Conservation (phyloP, 1,284 basidiomycete species). For the Tausonia pullulans region DNA sequence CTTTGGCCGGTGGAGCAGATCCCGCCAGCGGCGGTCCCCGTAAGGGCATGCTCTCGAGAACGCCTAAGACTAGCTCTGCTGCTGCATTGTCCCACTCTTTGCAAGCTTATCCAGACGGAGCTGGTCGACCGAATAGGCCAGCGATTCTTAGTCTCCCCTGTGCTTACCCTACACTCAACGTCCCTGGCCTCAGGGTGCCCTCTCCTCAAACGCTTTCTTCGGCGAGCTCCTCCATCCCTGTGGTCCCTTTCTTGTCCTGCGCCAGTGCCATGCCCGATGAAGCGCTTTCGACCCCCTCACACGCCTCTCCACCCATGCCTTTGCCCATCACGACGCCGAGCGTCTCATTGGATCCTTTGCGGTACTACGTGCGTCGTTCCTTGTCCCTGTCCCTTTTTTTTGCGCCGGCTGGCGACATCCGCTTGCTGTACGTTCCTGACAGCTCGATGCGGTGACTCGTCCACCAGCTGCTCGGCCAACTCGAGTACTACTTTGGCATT, state of each 20-base stretch:
- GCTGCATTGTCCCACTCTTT: too few species aligned
- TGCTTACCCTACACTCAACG: neutral
- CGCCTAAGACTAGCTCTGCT: too few species aligned
- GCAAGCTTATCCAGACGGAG: neutral
- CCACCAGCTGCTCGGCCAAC: constrained; percentile 30
- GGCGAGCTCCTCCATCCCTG: too few species aligned
- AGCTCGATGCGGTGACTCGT: neutral
- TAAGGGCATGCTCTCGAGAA: too few species aligned
- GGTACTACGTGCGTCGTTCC: constrained; percentile 45
- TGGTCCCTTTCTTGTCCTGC: too few species aligned
- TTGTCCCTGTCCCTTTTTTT: neutral
- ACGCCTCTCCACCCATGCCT: constrained; percentile 39
- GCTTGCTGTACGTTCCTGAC: neutral
- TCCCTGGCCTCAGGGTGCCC: neutral
- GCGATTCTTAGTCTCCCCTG: neutral
- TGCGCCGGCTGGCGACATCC: neutral
- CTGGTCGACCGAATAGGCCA: neutral
- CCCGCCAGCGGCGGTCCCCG: too few species aligned
- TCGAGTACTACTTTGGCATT: constrained; percentile 79
- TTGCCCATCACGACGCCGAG: constrained; percentile 46
- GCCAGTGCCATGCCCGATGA: neutral
- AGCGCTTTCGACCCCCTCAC: neutral
- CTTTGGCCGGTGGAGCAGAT: too few species aligned
- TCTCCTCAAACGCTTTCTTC: neutral
- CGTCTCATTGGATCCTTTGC: constrained; percentile 52